A percentile compares a stretch with the other conserved stretches of the same genome.
phyloP scores from a whole-genome alignment of 2,329 filamentous ascomycete species.

The Paracamarosporium sp. region DNA sequence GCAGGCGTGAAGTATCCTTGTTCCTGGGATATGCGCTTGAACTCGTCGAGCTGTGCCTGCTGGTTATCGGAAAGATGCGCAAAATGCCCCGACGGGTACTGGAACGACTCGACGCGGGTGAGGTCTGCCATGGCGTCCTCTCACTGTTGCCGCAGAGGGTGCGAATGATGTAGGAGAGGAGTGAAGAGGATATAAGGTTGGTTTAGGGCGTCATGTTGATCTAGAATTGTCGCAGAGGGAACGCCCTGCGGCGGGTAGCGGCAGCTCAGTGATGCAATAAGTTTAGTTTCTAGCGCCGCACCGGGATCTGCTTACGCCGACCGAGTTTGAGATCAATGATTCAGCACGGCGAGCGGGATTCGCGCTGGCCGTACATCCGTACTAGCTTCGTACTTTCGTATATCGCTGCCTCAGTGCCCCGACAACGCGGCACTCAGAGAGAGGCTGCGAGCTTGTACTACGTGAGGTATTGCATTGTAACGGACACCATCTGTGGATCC shows the following conservation, averaged over 20 bases:
- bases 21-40: conserved; percentile 73
- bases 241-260: conserved; percentile 32
- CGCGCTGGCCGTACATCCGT: not conserved
- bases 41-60: conserved; percentile 69
- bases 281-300: not conserved
- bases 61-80: conserved; percentile 77
- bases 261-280: conserved; percentile 27
- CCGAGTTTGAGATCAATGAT: not conserved
- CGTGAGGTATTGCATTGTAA: no score
- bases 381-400: not conserved
- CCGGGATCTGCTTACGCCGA: not conserved
- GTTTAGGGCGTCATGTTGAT: conserved; percentile 31
- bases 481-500: no score
- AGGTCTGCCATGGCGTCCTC: conserved; percentile 41
- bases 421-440: not conserved
- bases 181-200: conserved; percentile 8
- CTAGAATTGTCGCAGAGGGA: conserved; percentile 7
- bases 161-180: not conserved
- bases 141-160: conserved; percentile 1
- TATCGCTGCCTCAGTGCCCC: not conserved
- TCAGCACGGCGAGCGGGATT: not conserved
- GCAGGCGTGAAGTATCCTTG: conserved; percentile 67
- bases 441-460: no score
- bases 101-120: conserved; percentile 47
- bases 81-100: conserved; percentile 79